Conservation (phyloP, 116 monocot genomes). For the Thalassia testudinum region DNA sequence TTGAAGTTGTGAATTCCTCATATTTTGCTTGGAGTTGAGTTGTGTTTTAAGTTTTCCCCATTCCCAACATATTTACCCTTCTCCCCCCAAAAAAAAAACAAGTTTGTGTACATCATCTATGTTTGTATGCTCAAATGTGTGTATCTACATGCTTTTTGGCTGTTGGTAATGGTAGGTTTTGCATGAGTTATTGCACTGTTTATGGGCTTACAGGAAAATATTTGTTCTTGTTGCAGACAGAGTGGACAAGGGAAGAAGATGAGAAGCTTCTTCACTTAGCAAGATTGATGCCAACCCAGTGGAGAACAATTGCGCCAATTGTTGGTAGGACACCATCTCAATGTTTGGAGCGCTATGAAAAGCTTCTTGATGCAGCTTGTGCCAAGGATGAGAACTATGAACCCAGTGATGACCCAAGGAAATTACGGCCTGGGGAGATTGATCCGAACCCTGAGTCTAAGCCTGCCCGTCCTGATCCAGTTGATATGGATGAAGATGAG, state of each 20-base stretch:
- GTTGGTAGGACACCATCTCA: slow-evolving; percentile 93
- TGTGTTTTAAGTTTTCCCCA: background rate
- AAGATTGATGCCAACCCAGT: slow-evolving; percentile 96
- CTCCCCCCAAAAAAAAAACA: too few species aligned
- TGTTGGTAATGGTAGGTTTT: background rate
- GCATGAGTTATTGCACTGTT: background rate
- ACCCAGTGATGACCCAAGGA: slow-evolving; percentile 72
- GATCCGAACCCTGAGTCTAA: slow-evolving; percentile 98
- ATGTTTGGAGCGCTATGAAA: slow-evolving; percentile 96
- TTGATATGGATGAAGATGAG: slow-evolving; percentile 99
- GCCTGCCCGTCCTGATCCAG: slow-evolving; percentile 95
- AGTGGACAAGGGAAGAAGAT: slow-evolving; percentile 99
- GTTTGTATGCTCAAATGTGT: background rate
- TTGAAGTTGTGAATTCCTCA: background rate
- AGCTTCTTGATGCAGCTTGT: slow-evolving; percentile 89
- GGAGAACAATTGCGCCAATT: slow-evolving; percentile 98
- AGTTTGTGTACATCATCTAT: slow-evolving; percentile 1
- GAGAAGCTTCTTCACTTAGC: slow-evolving; percentile 95
- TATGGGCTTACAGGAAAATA: background rate
- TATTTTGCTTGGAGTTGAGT: background rate
- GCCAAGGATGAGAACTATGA: slow-evolving; percentile 95
- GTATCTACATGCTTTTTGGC: background rate
- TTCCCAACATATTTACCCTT: background rate
- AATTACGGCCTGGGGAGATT: slow-evolving; percentile 93
- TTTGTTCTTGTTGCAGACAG: slow-evolving; percentile 39